phyloP scores from a whole-genome alignment of 192 early-diverging fungal species.

The Cladochytrium replicatum region DNA sequence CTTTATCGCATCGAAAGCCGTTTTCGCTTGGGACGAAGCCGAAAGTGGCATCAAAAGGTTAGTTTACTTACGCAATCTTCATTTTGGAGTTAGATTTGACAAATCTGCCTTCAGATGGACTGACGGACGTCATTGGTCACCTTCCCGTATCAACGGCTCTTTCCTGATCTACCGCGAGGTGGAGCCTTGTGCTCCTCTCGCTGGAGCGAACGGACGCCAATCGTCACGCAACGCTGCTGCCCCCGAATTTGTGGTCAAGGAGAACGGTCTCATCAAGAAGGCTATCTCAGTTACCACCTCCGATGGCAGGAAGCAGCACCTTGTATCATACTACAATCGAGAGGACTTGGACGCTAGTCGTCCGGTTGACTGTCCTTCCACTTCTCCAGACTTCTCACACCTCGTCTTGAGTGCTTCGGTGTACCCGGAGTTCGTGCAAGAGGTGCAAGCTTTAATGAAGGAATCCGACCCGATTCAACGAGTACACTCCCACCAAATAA shows the following conservation, averaged over 20 bases:
- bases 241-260: constrained; percentile 47
- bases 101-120: constrained; percentile 49
- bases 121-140: constrained; percentile 82
- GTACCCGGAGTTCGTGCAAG: constrained; percentile 67
- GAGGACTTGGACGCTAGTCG: constrained; percentile 59
- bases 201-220: constrained; percentile 9
- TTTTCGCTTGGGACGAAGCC: constrained; percentile 86
- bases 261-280: constrained; percentile 80
- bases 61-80: no score
- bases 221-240: constrained; percentile 41
- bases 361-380: constrained; percentile 54
- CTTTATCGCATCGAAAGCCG: constrained; percentile 70
- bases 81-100: no score
- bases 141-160: constrained; percentile 74
- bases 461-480: no score
- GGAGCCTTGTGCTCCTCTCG: constrained; percentile 50
- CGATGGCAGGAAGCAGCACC: constrained; percentile 68
- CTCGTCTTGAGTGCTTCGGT: constrained; percentile 67
- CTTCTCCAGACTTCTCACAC: constrained; percentile 52
- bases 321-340: constrained; percentile 84
- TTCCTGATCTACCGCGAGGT: constrained; percentile 86
- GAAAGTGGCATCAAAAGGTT: constrained; percentile 81
- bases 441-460: no score
- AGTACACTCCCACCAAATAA: no score
- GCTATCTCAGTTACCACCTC: constrained; percentile 76